These are phyloP conservation scores for Pisolithus marmoratus DNA, from an alignment of 768 basidiomycete species.

Conservation along the genomic window DNA sequence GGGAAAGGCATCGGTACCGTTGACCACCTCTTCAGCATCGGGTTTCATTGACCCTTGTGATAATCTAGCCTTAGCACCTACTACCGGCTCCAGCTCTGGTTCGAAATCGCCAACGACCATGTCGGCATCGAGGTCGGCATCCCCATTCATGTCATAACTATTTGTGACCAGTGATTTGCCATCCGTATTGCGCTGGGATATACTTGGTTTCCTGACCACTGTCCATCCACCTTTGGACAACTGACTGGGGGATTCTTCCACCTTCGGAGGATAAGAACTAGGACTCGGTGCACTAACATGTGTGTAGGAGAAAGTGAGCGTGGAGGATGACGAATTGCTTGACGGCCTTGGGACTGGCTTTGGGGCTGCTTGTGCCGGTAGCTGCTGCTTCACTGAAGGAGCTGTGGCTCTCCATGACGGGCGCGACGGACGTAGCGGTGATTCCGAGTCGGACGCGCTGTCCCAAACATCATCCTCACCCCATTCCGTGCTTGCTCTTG, in stretches of 20 bases:
- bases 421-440: conserved; percentile 46
- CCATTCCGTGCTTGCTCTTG: conserved; percentile 55
- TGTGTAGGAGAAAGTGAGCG: conserved; percentile 75
- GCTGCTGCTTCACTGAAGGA: conserved; percentile 17
- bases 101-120: conserved; percentile 77
- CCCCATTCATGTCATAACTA: conserved; percentile 29
- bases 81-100: conserved; percentile 37
- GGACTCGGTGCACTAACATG: conserved; percentile 71
- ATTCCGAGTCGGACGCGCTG: conserved; percentile 74
- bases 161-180: conserved; percentile 13
- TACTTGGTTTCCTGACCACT: conserved; percentile 50
- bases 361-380: conserved; percentile 39
- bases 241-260: conserved; percentile 30
- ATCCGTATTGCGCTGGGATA: conserved; percentile 21
- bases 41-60: conserved; percentile 49
- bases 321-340: conserved; percentile 54
- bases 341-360: conserved; percentile 48
- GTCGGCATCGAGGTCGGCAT: conserved; percentile 68
- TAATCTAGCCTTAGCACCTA: conserved; percentile 37
- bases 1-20: conserved; percentile 44
- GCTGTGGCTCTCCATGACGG: conserved; percentile 37
- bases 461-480: conserved; percentile 89
- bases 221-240: conserved; percentile 68
- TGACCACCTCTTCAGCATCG: conserved; percentile 71
- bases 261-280: conserved; percentile 64